A percentile compares a stretch with the other conserved stretches of the same genome.
Evolutionary conservation across 345 rosid species (phyloP).

Genomic region (Salix arbutifolia): DNA sequence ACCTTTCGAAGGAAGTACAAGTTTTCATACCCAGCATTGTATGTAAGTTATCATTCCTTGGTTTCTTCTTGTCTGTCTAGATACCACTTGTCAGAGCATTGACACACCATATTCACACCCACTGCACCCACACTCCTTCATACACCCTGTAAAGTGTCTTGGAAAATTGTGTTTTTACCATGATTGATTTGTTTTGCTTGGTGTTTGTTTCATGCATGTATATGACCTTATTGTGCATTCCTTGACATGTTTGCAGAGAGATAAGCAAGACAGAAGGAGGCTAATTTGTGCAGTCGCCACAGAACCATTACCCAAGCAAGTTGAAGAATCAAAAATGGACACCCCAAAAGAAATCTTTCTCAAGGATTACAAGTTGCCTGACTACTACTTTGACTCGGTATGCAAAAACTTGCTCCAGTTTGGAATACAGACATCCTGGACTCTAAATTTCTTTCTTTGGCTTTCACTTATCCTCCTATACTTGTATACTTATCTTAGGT

Average conservation of each 20-base stretch:
- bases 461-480: conserved; percentile 14
- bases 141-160: background rate
- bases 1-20: conserved; percentile 33
- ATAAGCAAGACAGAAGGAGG: conserved; percentile 44
- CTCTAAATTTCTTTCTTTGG: background rate
- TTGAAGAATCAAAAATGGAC: conserved; percentile 71
- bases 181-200: background rate
- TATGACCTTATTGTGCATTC: background rate
- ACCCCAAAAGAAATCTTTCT: conserved; percentile 83
- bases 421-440: background rate
- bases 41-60: conserved; percentile 39
- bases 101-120: background rate
- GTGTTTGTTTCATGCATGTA: conserved; percentile 1
- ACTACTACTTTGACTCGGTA: conserved; percentile 87
- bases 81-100: background rate
- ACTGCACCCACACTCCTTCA: too few relatives aligned
- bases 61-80: background rate
- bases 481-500: conserved; percentile 46
- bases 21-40: conserved; percentile 33
- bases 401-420: background rate
- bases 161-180: background rate
- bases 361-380: conserved; percentile 90
- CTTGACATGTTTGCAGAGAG: conserved; percentile 43
- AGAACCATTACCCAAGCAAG: conserved; percentile 50
- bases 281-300: conserved; percentile 76